phyloP scores from a whole-genome alignment of 768 basidiomycete genomes.

The Amanita thiersii region DNA sequence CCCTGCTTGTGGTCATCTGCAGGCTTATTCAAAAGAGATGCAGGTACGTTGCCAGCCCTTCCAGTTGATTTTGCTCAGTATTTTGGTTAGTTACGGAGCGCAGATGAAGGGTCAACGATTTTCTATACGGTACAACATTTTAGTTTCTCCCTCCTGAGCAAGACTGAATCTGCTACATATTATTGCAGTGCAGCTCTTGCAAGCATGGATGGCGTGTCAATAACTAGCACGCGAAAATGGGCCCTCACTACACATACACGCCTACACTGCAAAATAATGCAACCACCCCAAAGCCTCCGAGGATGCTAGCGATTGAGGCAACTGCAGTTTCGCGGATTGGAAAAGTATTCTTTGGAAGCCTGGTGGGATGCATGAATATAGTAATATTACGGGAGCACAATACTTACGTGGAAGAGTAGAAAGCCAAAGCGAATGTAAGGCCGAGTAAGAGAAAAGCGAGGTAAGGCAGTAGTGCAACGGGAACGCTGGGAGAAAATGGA shows the following conservation, averaged over 20 bases:
- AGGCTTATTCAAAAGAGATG: slow-evolving; percentile 84
- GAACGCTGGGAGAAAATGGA: slow-evolving; percentile 61
- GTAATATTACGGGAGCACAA: slow-evolving; percentile 6
- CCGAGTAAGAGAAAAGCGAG: slow-evolving; percentile 68
- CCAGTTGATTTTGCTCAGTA: not conserved
- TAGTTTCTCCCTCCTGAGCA: slow-evolving; percentile 1
- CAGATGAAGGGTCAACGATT: slow-evolving; percentile 91
- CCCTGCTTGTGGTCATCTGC: slow-evolving; percentile 75
- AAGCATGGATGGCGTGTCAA: slow-evolving; percentile 79
- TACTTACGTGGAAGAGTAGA: slow-evolving; percentile 84
- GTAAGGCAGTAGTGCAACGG: slow-evolving; percentile 62
- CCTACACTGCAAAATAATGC: slow-evolving; percentile 82
- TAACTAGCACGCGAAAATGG: slow-evolving; percentile 41
- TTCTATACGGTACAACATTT: slow-evolving; percentile 74
- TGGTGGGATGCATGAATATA: slow-evolving; percentile 24
- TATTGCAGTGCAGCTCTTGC: slow-evolving; percentile 60
- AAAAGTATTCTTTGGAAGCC: slow-evolving; percentile 64
- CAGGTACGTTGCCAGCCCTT: slow-evolving; percentile 43
- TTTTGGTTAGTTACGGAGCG: slow-evolving; percentile 61
- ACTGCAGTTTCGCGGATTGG: slow-evolving; percentile 62
- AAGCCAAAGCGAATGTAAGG: slow-evolving; percentile 75
- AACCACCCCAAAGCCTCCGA: slow-evolving; percentile 86
- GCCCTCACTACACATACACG: slow-evolving; percentile 58
- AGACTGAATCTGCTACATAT: slow-evolving; percentile 9
- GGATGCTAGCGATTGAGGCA: slow-evolving; percentile 63